phyloP scores from a whole-genome alignment of 1,284 basidiomycete species.

The Trichosporon sp. region DNA sequence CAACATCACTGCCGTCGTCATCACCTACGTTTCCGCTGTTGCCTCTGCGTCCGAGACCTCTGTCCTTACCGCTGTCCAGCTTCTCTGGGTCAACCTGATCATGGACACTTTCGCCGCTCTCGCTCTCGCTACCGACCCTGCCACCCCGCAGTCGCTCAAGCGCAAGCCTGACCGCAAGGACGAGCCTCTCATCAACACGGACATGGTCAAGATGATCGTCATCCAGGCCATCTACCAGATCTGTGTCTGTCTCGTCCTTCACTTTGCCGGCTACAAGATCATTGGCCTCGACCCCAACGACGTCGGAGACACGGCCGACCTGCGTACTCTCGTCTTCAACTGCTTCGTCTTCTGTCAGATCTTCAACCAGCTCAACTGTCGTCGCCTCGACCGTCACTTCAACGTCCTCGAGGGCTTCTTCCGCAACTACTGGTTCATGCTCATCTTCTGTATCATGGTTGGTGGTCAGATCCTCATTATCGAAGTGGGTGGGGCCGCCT shows the following conservation, averaged over 20 bases:
- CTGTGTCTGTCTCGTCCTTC: slow-evolving; percentile 75
- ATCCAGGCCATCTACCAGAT: slow-evolving; percentile 87
- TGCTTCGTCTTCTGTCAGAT: slow-evolving; percentile 94
- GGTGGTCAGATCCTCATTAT: slow-evolving; percentile 82
- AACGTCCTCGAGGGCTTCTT: slow-evolving; percentile 85
- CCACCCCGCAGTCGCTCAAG: slow-evolving; percentile 70
- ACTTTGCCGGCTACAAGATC: slow-evolving; percentile 73
- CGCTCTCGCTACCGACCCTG: slow-evolving; percentile 93
- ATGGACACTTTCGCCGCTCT: slow-evolving; percentile 98
- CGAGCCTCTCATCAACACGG: slow-evolving; percentile 78
- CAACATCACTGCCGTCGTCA: slow-evolving; percentile 90
- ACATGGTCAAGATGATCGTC: slow-evolving; percentile 94
- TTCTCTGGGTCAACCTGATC: slow-evolving; percentile 69
- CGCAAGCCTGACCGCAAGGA: slow-evolving; percentile 85
- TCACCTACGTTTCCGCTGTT: slow-evolving; percentile 88
- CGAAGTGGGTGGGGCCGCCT: slow-evolving; percentile 84
- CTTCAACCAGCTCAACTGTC: slow-evolving; percentile 86
- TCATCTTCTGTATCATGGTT: slow-evolving; percentile 77
- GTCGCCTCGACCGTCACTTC: slow-evolving; percentile 74
- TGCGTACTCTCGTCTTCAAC: slow-evolving; percentile 91
- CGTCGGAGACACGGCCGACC: slow-evolving; percentile 49
- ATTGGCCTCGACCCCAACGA: slow-evolving; percentile 56
- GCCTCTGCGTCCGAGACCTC: slow-evolving; percentile 70
- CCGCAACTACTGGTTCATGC: slow-evolving; percentile 78
- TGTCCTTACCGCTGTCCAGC: slow-evolving; percentile 86